Conservation (phyloP, 164 flowering plant species). For the Taxillus chinensis region DNA sequence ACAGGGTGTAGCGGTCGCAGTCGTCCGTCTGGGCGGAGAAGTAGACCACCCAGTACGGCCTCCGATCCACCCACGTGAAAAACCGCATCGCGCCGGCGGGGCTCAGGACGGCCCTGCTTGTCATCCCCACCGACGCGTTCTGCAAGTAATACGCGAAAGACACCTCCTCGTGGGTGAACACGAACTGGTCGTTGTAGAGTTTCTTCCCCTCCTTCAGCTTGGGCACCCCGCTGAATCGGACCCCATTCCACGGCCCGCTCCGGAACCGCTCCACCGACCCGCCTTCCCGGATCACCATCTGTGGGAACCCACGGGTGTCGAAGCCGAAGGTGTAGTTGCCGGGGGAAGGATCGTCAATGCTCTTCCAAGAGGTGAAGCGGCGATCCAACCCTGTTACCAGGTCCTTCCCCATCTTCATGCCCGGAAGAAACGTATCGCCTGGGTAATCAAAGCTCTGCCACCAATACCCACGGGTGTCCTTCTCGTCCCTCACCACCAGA, state of each 20-base stretch:
- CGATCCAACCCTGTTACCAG: slow-evolving; percentile 9
- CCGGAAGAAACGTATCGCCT: slow-evolving; percentile 12
- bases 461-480: neutral
- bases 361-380: slow-evolving; percentile 9
- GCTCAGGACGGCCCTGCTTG: neutral
- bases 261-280: neutral
- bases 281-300: neutral
- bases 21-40: neutral
- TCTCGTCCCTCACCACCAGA: slow-evolving; percentile 10
- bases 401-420: slow-evolving; percentile 18
- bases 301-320: neutral
- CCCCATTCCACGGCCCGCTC: neutral
- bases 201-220: neutral
- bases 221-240: neutral
- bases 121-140: neutral
- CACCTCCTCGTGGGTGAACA: neutral
- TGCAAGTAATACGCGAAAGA: neutral
- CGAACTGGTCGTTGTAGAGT: neutral
- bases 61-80: neutral
- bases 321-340: slow-evolving; percentile 7
- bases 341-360: slow-evolving; percentile 9
- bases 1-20: neutral
- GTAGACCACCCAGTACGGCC: neutral
- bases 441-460: slow-evolving; percentile 28
- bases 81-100: neutral